Conservation (phyloP, 2,329 filamentous ascomycete species). For the Xylariaceae sp. region DNA sequence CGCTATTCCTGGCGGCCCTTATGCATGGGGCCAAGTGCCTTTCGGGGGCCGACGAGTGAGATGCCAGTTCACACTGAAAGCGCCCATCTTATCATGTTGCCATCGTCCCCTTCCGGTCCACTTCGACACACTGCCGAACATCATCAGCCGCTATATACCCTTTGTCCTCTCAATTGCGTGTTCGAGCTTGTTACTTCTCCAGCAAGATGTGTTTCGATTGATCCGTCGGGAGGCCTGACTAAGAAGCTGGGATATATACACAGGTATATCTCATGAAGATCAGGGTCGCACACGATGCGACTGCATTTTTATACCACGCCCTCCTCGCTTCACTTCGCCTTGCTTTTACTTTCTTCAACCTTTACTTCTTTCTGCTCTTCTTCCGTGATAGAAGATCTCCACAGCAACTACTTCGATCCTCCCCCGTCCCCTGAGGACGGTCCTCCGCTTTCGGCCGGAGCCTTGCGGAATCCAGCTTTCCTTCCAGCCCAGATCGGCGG, state of each 20-base stretch:
- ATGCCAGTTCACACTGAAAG: conserved; percentile 44
- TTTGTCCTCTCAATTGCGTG: conserved; percentile 47
- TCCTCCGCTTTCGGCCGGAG: conserved; percentile 59
- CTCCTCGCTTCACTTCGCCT: conserved; percentile 31
- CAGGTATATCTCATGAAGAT: conserved; percentile 34
- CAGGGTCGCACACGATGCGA: conserved; percentile 39
- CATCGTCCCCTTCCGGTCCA: conserved; percentile 43
- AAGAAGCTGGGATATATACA: conserved; percentile 32
- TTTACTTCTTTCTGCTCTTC: conserved; percentile 35
- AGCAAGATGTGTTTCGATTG: conserved; percentile 56
- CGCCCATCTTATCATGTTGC: conserved; percentile 41
- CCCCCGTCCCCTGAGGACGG: conserved; percentile 63
- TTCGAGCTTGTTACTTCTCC: conserved; percentile 49
- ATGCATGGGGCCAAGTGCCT: conserved; percentile 43
- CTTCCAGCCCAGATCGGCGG: conserved; percentile 83
- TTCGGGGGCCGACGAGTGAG: conserved; percentile 44
- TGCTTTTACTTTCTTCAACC: conserved; percentile 30
- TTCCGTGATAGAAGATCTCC: conserved; percentile 29
- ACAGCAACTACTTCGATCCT: conserved; percentile 51
- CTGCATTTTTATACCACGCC: conserved; percentile 37
- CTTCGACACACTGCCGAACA: conserved; percentile 47
- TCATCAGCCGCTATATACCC: conserved; percentile 64
- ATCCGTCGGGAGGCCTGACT: conserved; percentile 48
- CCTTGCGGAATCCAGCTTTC: conserved; percentile 62
- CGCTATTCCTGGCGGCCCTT: conserved; percentile 43